phyloP scores from a whole-genome alignment of 352 stramenopile species.

The Globisporangium parvum region DNA sequence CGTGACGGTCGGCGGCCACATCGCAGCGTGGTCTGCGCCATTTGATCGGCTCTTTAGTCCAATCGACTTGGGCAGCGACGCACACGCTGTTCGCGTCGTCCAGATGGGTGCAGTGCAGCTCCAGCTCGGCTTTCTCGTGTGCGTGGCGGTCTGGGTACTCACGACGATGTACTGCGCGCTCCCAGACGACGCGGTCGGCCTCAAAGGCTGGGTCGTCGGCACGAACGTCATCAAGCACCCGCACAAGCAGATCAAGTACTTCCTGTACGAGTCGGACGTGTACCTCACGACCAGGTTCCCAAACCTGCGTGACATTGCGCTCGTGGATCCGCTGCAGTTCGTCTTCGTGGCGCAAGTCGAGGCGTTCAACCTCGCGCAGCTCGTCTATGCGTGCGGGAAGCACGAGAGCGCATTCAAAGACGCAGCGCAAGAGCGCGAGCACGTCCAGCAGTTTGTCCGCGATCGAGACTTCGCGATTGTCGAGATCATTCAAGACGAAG shows the following conservation, averaged over 20 bases:
- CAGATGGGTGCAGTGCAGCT: constrained; percentile 20
- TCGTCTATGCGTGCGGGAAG: constrained; percentile 34
- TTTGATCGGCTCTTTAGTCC: constrained; percentile 20
- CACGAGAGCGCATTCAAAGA: constrained; percentile 20
- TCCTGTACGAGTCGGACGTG: constrained; percentile 31
- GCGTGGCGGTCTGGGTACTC: constrained; percentile 23
- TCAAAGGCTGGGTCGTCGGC: constrained; percentile 18
- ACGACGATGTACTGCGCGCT: constrained; percentile 27
- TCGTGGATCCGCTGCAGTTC: constrained; percentile 28
- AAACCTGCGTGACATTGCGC: constrained; percentile 18
- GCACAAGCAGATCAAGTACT: constrained; percentile 28
- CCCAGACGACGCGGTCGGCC: constrained; percentile 15
- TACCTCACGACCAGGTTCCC: constrained; percentile 24
- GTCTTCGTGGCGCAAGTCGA: constrained; percentile 33
- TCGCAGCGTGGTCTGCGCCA: constrained; percentile 24
- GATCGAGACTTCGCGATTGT: constrained; percentile 21
- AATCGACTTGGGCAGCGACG: constrained; percentile 4
- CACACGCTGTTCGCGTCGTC: constrained; percentile 10
- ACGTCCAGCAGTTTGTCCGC: constrained; percentile 23
- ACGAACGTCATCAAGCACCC: constrained; percentile 4
- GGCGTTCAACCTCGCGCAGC: constrained; percentile 39
- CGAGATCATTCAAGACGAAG: constrained; percentile 26
- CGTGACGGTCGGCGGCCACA: constrained; percentile 25
- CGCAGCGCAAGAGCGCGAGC: constrained; percentile 6
- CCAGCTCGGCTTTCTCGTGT: constrained; percentile 27